Evolutionary conservation across 2,329 filamentous ascomycete species (phyloP), one percentile per base, ranked within the genome.

Genomic region (Coniella lustricola): DNA sequence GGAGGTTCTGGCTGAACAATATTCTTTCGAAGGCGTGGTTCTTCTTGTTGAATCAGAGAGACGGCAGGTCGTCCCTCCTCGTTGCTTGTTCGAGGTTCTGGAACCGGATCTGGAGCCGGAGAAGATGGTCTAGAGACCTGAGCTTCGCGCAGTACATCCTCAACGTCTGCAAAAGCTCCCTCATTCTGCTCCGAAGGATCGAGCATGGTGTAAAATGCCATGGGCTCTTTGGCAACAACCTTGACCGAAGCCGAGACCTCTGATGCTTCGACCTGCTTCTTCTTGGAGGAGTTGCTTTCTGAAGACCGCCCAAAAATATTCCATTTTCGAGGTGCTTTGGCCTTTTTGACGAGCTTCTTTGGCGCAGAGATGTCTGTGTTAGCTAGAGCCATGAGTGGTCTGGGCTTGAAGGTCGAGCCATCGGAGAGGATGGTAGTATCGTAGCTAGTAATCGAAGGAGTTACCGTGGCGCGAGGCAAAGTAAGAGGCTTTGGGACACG

Each of bases 181-280:
- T 69, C 57, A 45, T 76, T 74, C 53, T 72, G 71, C 54, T 81
- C 78, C 0, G 77, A 74, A 2, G 73, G 74, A 57, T 83, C 79
- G 60, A 83, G 73, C 61, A 82, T 77, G 7, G 79, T 72, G 57
- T 84, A 83, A 55, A 79, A 82, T 2, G 80, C 72, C 7, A 79
- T 63, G 0, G 75, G 66, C 51, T 78, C 81, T 47, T 69, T 71
- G 46, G 71, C 69, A 0, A 74, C 68, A 13, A 67, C 59, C 37
- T 74, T 70, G n/a, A 75, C 69, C 1, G 75, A 69, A 2, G 73
- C 71, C 1, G 72, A 60, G n/a, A 77, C 68, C 2, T 64, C 57
- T 3, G 64, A 56, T 5, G 63, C 59, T 20, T 69, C 66, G 4
- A 65, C 58, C 14, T 60, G 61, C 50, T 68, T 69, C 49, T 71